A percentile compares a stretch with the other conserved stretches of the same genome.
These are phyloP conservation scores for Neohortaea acidophila DNA, from an alignment of 495 filamentous ascomycete species.

Conservation along the genomic window DNA sequence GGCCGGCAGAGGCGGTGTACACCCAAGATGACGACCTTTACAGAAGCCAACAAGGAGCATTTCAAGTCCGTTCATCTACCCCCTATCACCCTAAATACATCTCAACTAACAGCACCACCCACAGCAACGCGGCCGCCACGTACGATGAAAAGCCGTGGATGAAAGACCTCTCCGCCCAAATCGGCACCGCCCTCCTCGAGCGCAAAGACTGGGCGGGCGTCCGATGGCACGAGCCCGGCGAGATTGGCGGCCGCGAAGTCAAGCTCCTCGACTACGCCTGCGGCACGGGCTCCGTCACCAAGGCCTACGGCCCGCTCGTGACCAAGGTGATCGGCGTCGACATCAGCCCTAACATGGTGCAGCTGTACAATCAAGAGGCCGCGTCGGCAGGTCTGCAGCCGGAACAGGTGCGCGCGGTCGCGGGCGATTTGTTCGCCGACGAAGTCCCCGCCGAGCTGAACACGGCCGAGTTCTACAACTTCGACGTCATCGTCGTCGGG, in stretches of 20 bases:
- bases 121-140: slow-evolving; percentile 31
- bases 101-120: slow-evolving; percentile 11
- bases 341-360: slow-evolving; percentile 51
- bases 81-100: background rate
- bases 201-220: slow-evolving; percentile 49
- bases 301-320: slow-evolving; percentile 44
- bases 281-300: slow-evolving; percentile 49
- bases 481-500: slow-evolving; percentile 50
- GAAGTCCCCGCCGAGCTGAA: slow-evolving; percentile 4
- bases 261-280: slow-evolving; percentile 63
- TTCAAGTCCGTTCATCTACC: too few species aligned
- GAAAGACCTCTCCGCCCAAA: slow-evolving; percentile 22
- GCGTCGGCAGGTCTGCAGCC: slow-evolving; percentile 14
- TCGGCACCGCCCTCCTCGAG: slow-evolving; percentile 33
- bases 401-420: slow-evolving; percentile 12
- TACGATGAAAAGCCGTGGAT: slow-evolving; percentile 35
- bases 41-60: slow-evolving; percentile 37
- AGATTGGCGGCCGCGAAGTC: slow-evolving; percentile 28
- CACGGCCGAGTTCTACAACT: slow-evolving; percentile 36
- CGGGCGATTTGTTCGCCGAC: slow-evolving; percentile 8
- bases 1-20: too few species aligned
- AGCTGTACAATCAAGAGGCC: slow-evolving; percentile 36
- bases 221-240: slow-evolving; percentile 34
- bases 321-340: slow-evolving; percentile 50
- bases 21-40: slow-evolving; percentile 22